Evolutionary conservation across 352 stramenopile species (phyloP).

Genomic region (Phytophthora sojae): DNA sequence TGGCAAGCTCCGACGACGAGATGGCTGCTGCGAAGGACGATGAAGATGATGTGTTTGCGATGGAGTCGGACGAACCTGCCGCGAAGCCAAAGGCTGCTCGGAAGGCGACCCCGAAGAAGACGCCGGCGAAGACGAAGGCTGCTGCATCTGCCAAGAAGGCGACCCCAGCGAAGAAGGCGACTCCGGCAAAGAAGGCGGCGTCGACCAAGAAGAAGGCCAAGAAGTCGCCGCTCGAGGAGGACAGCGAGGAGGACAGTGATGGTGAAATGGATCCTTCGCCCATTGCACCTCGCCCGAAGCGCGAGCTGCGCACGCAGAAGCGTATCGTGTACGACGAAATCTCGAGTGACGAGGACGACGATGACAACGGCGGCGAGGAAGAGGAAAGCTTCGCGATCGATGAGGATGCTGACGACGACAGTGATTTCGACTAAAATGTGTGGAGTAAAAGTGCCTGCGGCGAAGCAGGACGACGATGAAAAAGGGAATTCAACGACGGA

Average conservation of each 20-base stretch:
- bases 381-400: constrained; percentile 64
- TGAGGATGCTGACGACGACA: constrained; percentile 58
- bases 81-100: constrained; percentile 46
- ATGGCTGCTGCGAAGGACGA: constrained; percentile 31
- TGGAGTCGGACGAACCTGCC: constrained; percentile 47
- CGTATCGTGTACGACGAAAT: constrained; percentile 63
- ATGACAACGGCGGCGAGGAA: constrained; percentile 39
- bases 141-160: constrained; percentile 29
- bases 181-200: constrained; percentile 30
- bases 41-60: constrained; percentile 78
- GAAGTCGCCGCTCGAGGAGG: constrained; percentile 38
- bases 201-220: constrained; percentile 32
- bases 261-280: constrained; percentile 28
- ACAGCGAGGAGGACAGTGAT: constrained; percentile 35
- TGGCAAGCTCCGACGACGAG: constrained; percentile 60
- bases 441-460: constrained; percentile 25
- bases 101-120: constrained; percentile 36
- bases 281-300: constrained; percentile 40
- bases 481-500: constrained; percentile 7
- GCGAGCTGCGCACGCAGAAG: constrained; percentile 46
- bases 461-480: constrained; percentile 19
- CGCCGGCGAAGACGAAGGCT: constrained; percentile 30
- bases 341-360: constrained; percentile 65
- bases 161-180: constrained; percentile 33
- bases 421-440: constrained; percentile 54